These are phyloP conservation scores for Xanthoconium stramineum DNA, from an alignment of 768 basidiomycete genomes.

Conservation along the genomic window DNA sequence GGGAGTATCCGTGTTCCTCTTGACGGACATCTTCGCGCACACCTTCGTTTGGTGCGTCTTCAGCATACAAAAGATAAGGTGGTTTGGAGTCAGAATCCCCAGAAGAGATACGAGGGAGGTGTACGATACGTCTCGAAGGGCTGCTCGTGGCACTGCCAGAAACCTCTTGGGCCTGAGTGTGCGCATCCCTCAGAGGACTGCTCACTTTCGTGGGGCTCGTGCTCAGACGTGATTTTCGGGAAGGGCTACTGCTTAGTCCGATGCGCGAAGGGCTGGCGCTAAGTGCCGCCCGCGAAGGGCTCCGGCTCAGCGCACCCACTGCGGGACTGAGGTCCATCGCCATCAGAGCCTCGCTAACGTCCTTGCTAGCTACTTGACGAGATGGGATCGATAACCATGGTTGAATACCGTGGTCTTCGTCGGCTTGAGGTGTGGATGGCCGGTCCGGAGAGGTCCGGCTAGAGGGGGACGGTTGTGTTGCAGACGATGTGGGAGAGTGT, in stretches of 20 bases:
- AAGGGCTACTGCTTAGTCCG: constrained; percentile 19
- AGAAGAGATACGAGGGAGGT: constrained; percentile 21
- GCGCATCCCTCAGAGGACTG: constrained; percentile 18
- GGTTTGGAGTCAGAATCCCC: constrained; percentile 11
- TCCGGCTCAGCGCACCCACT: constrained; percentile 18
- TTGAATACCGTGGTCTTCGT: constrained; percentile 20
- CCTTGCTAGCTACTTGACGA: constrained; percentile 15
- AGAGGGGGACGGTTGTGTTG: constrained; percentile 7
- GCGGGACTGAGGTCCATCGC: constrained; percentile 32
- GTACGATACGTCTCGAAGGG: constrained; percentile 19
- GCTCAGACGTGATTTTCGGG: constrained; percentile 24
- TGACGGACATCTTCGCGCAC: neutral
- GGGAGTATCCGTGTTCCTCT: constrained; percentile 5
- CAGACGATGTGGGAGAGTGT: constrained; percentile 4
- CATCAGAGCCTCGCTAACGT: constrained; percentile 35
- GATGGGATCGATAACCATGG: constrained; percentile 32
- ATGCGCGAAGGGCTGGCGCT: constrained; percentile 21
- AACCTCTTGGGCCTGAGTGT: constrained; percentile 1
- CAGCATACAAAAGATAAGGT: constrained; percentile 5
- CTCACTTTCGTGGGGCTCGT: constrained; percentile 20
- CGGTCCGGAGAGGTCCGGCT: constrained; percentile 11
- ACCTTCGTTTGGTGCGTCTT: neutral
- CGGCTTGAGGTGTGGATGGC: constrained; percentile 19
- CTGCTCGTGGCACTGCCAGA: constrained; percentile 18
- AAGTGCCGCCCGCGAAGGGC: constrained; percentile 20